Evolutionary conservation across 805 yeast species (phyloP), one percentile per base, ranked within the genome.

Genomic region (Sugiyamaella americana): DNA sequence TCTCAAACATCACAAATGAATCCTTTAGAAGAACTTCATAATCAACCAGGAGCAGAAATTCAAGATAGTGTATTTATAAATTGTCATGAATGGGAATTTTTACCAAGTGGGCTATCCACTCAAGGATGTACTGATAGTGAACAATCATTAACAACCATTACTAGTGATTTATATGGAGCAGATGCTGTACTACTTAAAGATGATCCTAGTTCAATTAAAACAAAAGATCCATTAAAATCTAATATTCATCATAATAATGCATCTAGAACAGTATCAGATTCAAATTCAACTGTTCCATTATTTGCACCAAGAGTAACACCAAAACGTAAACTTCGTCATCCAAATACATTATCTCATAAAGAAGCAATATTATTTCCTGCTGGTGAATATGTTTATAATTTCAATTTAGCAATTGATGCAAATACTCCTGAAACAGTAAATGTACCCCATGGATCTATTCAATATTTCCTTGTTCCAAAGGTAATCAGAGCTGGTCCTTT

Each of bases 381-480:
- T 0, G 98, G 98, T 16, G 97, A 89, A 58, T 93, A 93, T 59
- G 75, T 87, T 37, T 93, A 89, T 69, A 83, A 87, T 47, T 91
- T 93, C 64, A 98, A 93, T 63, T 86, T 88, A 50, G 83, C 94
- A 4, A 72, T 93, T 21, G 93, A 84, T 6, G 75, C 89, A 5
- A 78, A 82, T 11, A 71, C 81, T 21, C 97, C 97, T 0, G 98
- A 93, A 63, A 61, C 95, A 0, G 74, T 84, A 2, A 65, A 68
- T 34, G 88, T 86, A 3, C 80, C 91, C 2, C 87, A 87, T 64
- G 98, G 98, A 1, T 71, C 76, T 11, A 93, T 88, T 1, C 59
- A 64, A 34, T 93, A 94, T 65, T 66, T 62, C 43, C 68, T 93
- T 41, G 84, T 80, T 47, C 88, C 91, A 1, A 66, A 69, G n/a